Evolutionary conservation across 2,329 filamentous ascomycete genomes (phyloP).

Genomic region (Escovopsis sp.): DNA sequence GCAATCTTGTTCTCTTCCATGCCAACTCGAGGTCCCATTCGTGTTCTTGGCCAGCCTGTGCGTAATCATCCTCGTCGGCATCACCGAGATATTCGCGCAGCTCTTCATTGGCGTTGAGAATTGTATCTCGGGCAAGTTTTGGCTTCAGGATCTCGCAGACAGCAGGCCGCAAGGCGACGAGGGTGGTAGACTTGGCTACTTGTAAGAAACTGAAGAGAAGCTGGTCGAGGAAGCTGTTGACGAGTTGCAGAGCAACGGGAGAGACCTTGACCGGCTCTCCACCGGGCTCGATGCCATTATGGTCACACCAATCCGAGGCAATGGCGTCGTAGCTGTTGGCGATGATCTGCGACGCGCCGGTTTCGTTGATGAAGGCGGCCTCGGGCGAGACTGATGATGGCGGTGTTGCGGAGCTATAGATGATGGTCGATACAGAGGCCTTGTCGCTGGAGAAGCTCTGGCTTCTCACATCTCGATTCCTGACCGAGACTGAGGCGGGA

Average conservation of each 20-base stretch:
- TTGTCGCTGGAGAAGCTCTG: constrained; percentile 59
- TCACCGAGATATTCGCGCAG: constrained; percentile 75
- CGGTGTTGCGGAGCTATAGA: constrained; percentile 47
- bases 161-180: constrained; percentile 63
- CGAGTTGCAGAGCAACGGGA: constrained; percentile 53
- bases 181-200: constrained; percentile 60
- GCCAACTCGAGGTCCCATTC: constrained; percentile 84
- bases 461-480: constrained; percentile 31
- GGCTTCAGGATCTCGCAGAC: constrained; percentile 79
- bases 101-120: constrained; percentile 72
- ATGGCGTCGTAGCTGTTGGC: constrained; percentile 74
- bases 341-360: constrained; percentile 82
- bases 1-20: constrained; percentile 83
- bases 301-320: constrained; percentile 53
- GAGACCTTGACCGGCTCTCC: constrained; percentile 61
- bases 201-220: constrained; percentile 83
- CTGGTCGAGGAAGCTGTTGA: constrained; percentile 91
- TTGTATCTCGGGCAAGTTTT: constrained; percentile 72
- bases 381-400: constrained; percentile 57
- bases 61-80: constrained; percentile 58
- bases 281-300: constrained; percentile 49
- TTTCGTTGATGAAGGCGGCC: constrained; percentile 74
- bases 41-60: constrained; percentile 33
- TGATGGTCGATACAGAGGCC: constrained; percentile 38
- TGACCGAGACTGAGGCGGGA: constrained; percentile 20